A percentile compares a stretch with the other conserved stretches of the same genome.
Evolutionary conservation across 78 protist genomes (phyloP).

Genomic region (Dictyostelium brefeldianum): DNA sequence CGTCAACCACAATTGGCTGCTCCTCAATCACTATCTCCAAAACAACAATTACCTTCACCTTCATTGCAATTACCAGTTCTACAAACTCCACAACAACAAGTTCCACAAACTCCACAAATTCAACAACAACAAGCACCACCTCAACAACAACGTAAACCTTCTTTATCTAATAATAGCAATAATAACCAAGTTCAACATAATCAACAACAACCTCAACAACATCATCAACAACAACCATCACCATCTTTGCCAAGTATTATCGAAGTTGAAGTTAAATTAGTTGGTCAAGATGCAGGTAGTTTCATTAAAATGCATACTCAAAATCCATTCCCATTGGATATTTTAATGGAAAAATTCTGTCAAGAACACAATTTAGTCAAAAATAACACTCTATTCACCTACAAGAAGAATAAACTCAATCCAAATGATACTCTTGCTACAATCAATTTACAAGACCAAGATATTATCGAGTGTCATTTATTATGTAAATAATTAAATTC

Average conservation of each 20-base stretch:
- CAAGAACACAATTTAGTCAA: slow-evolving; percentile 36
- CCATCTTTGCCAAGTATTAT: neutral
- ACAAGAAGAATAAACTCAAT: slow-evolving; percentile 3
- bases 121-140: neutral
- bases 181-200: no score
- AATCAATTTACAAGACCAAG: slow-evolving; percentile 50
- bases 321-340: slow-evolving; percentile 67
- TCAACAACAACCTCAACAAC: slow-evolving; percentile 8
- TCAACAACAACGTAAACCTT: neutral
- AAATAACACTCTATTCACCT: slow-evolving; percentile 23
- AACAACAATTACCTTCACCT: neutral
- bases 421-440: slow-evolving; percentile 30
- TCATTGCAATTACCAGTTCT: neutral
- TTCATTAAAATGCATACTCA: slow-evolving; percentile 56
- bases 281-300: slow-evolving; percentile 70
- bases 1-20: neutral
- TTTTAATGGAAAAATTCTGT: slow-evolving; percentile 77
- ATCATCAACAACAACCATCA: neutral
- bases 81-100: neutral
- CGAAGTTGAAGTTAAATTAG: slow-evolving; percentile 66
- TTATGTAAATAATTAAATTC: slow-evolving; percentile 9
- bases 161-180: no score
- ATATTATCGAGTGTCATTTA: slow-evolving; percentile 57
- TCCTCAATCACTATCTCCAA: neutral
- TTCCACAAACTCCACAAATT: neutral